A percentile compares a stretch with the other conserved stretches of the same genome.
phyloP scores from a whole-genome alignment of 257 asterid species.

The Echites panduratus region DNA sequence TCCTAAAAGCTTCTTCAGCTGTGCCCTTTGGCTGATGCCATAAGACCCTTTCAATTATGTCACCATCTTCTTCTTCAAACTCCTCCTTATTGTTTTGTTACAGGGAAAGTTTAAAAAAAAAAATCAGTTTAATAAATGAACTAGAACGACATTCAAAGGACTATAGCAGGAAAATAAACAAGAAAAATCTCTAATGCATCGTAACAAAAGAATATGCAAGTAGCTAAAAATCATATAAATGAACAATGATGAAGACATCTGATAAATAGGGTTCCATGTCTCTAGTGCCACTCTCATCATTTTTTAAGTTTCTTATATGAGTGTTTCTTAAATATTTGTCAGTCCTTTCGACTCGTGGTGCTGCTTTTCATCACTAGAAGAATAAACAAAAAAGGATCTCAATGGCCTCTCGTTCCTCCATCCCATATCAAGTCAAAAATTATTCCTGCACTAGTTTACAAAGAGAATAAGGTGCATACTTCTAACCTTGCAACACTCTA shows the following conservation, averaged over 20 bases:
- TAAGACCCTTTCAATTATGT: slow-evolving; percentile 83
- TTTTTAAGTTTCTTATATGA: neutral
- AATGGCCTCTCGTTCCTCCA: neutral
- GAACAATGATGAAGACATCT: neutral
- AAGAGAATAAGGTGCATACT: neutral
- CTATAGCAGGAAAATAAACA: neutral
- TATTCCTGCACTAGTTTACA: neutral
- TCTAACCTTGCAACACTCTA: neutral
- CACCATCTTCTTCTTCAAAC: slow-evolving; percentile 84
- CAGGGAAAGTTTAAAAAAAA: neutral
- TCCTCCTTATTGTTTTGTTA: slow-evolving; percentile 51
- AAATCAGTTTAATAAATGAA: slow-evolving; percentile 2
- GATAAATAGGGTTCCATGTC: neutral
- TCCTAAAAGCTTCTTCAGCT: slow-evolving; percentile 88
- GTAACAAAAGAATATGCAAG: neutral
- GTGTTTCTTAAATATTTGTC: neutral
- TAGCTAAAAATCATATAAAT: neutral
- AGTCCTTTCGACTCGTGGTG: neutral
- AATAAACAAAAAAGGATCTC: neutral
- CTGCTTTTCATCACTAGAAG: neutral
- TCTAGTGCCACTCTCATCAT: neutral
- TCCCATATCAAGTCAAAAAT: neutral
- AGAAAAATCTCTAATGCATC: too few relatives aligned
- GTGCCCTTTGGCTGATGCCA: slow-evolving; percentile 99
- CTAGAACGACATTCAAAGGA: neutral